Evolutionary conservation across 2,329 filamentous ascomycete species (phyloP), one percentile per base, ranked within the genome.

Genomic region (Colletotrichum sublineola): DNA sequence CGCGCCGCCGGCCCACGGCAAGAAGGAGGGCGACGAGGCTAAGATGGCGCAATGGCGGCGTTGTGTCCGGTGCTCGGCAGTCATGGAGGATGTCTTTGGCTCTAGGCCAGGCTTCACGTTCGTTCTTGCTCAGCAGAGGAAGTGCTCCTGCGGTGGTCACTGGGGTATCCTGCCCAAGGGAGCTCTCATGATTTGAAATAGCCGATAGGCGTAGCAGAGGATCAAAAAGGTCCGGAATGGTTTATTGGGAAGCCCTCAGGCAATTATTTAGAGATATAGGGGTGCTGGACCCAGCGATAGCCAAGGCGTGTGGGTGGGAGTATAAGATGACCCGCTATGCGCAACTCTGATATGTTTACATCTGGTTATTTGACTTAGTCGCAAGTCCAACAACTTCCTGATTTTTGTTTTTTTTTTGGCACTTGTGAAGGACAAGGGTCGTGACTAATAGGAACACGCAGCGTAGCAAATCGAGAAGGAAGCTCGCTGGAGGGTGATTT

Each of bases 51-150:
- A 79, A 52, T 85, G 84, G 81, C 82, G 87, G 65, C 82, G 85
- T 52, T 91, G 88, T 77, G 87, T 88, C 29, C 84, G 91, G 50
- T 93, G 91, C 78, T 86, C 89, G 56, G 85, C 88, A 61, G 85
- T 92, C n/a, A 92, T 92, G 84, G 90, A 91, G 76, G 90, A 93
- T 74, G 81, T 88, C 0, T 80, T 79, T 38, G 83, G 80, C 18
- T 81, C 80, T 33, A 82, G 84, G 71, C 84, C 88, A 0, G 88
- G 87, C 1, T 84, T 87, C 68, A 84, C 82, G 4, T 89, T 89
- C 78, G 82, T 90, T 46, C 77, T 90, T 56, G 81, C 82, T 15
- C 88, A 90, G 77, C 87, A 89, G 78, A 82, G 86, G 33, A 85
- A 84, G 76, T 91, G 89, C 73, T 83, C 84, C 6, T 91, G 89